These are phyloP conservation scores for Harrya chromipes DNA, from an alignment of 768 basidiomycete species.

Conservation along the genomic window DNA sequence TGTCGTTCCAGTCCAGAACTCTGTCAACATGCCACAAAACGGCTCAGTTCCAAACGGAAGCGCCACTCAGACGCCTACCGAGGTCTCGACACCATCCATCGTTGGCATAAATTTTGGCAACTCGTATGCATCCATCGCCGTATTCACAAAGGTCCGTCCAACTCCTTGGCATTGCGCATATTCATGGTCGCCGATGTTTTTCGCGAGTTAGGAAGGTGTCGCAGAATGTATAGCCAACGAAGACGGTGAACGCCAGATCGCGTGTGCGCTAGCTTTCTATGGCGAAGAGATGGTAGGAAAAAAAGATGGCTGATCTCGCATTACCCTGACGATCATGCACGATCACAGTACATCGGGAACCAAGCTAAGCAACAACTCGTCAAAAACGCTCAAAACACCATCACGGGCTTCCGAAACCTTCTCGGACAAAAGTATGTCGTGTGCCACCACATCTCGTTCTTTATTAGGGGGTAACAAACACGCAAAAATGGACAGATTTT, in stretches of 20 bases:
- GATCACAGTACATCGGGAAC: slow-evolving; percentile 86
- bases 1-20: not conserved
- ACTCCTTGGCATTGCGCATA: not conserved
- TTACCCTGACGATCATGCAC: slow-evolving; percentile 1
- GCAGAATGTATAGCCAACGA: slow-evolving; percentile 98
- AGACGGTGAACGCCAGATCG: slow-evolving; percentile 97
- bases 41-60: slow-evolving; percentile 48
- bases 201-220: slow-evolving; percentile 65
- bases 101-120: slow-evolving; percentile 97
- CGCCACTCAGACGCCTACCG: slow-evolving; percentile 39
- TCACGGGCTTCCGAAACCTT: slow-evolving; percentile 91
- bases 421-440: slow-evolving; percentile 82
- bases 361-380: slow-evolving; percentile 93
- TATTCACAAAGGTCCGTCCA: slow-evolving; percentile 80
- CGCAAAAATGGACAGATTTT: slow-evolving; percentile 51
- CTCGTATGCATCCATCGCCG: slow-evolving; percentile 91
- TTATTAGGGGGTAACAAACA: not conserved
- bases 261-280: slow-evolving; percentile 86
- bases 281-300: slow-evolving; percentile 86
- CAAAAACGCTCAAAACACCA: slow-evolving; percentile 92
- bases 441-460: not conserved
- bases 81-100: slow-evolving; percentile 48
- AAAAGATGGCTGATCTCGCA: not conserved
- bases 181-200: not conserved
- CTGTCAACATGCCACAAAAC: slow-evolving; percentile 39